These are phyloP conservation scores for Paramecium bursaria DNA, from an alignment of 73 alveolate genomes.

Conservation along the genomic window DNA sequence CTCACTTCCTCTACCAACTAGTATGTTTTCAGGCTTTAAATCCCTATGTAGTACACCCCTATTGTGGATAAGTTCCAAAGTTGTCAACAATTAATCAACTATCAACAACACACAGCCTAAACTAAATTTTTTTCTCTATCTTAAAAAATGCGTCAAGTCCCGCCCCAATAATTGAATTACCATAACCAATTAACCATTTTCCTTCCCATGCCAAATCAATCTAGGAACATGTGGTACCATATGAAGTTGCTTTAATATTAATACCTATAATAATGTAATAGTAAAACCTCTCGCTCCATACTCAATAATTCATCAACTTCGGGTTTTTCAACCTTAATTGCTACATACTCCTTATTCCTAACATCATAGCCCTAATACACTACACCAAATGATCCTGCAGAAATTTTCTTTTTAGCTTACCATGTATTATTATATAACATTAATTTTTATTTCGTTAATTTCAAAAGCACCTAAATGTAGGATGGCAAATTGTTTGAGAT, in stretches of 20 bases:
- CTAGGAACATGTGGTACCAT: constrained; percentile 67
- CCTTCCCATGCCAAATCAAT: constrained; percentile 69
- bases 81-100: constrained; percentile 71
- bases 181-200: constrained; percentile 57
- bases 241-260: background rate
- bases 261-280: background rate
- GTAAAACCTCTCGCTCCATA: constrained; percentile 63
- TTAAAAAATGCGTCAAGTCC: constrained; percentile 63
- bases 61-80: constrained; percentile 71
- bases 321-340: constrained; percentile 58
- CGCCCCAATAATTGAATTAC: constrained; percentile 72
- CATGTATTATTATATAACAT: no score
- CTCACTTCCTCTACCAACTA: constrained; percentile 71
- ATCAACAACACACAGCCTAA: constrained; percentile 65
- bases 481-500: no score
- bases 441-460: no score
- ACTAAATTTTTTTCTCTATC: constrained; percentile 58
- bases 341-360: constrained; percentile 10
- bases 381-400: constrained; percentile 47
- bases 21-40: constrained; percentile 74
- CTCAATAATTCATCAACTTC: constrained; percentile 72
- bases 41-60: constrained; percentile 76
- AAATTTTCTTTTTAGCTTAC: constrained; percentile 36
- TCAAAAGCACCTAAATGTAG: no score
- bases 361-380: constrained; percentile 48